Evolutionary conservation across 1,284 basidiomycete species (phyloP), one percentile per base, ranked within the genome.

Genomic region (Pseudozyma pruni): DNA sequence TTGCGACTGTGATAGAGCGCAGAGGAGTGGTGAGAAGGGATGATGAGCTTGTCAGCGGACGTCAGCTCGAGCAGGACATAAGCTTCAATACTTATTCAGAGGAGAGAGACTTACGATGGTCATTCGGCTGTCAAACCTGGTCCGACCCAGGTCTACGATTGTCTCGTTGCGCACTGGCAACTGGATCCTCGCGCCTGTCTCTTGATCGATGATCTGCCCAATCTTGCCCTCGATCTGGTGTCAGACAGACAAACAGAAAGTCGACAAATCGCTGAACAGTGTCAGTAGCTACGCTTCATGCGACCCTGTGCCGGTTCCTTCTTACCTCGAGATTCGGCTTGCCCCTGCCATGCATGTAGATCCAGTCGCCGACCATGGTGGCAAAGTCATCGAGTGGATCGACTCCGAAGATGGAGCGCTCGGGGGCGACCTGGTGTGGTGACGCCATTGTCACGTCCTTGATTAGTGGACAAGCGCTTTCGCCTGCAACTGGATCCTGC

Each of bases 331-430:
- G 81, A 66, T 86, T 81, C 3, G 80, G 63, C 52, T 78, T 66
- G 1, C 83, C 84, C 3, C 75, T 74, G 17, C 83, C 83, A 19
- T 76, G 61, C 13, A 75, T 66, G 83, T 85, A 83, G 37, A 98
- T 86, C 84, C 93, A 98, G 83, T 97, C 92, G 22, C 92, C 94
- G 42, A 98, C 87, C 75, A 92, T 90, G 77, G 88, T 88, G 62
- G 94, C 93, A 81, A 98, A 94, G 81, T 97, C 94, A 83, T 98
- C 94, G 35, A 94, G 85, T 3, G 95, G 94, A 77, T 94, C 92
- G 45, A 94, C 89, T 55, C 92, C 92, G 40, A 98, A 90, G 74
- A 97, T 92, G 19, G 91, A 93, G 19, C 93, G 87, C 20, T 92
- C 91, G 27, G 95, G 59, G 14, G 69, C 58, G 20, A 42, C 47